phyloP scores from a whole-genome alignment of 192 early-diverging fungal genomes.

The Chytriomyces hyalinus region DNA sequence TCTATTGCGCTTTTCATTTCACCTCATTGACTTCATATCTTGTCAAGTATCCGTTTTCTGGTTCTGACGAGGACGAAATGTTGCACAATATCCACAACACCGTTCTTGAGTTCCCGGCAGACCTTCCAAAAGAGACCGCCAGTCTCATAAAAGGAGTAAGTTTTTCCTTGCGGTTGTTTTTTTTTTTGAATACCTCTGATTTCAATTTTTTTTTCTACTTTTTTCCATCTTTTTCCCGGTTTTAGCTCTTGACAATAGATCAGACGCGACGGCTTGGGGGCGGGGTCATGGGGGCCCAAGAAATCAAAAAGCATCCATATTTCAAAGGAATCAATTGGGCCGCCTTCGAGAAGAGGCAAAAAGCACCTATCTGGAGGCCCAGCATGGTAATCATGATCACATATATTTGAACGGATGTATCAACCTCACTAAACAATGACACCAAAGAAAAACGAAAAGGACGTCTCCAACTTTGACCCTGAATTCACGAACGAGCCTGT shows the following conservation, averaged over 20 bases:
- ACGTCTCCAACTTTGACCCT: conserved; percentile 97
- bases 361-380: conserved; percentile 88
- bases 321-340: conserved; percentile 96
- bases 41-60: conserved; percentile 86
- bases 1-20: background rate
- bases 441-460: conserved; percentile 62
- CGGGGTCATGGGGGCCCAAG: conserved; percentile 85
- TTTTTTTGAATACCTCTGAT: background rate
- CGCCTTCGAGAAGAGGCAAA: conserved; percentile 82
- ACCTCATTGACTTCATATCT: background rate
- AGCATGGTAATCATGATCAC: conserved; percentile 67
- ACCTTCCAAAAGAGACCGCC: conserved; percentile 90
- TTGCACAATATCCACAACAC: conserved; percentile 94
- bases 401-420: background rate
- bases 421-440: background rate
- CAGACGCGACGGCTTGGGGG: conserved; percentile 87
- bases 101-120: conserved; percentile 90
- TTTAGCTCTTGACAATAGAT: conserved; percentile 82
- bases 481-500: conserved; percentile 94
- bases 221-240: no score
- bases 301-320: conserved; percentile 94
- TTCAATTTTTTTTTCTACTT: no score
- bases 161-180: background rate
- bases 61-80: conserved; percentile 94
- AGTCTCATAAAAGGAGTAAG: conserved; percentile 82